Evolutionary conservation across 2,329 filamentous ascomycete genomes (phyloP).

Genomic region (Tolypocladium inflatum): DNA sequence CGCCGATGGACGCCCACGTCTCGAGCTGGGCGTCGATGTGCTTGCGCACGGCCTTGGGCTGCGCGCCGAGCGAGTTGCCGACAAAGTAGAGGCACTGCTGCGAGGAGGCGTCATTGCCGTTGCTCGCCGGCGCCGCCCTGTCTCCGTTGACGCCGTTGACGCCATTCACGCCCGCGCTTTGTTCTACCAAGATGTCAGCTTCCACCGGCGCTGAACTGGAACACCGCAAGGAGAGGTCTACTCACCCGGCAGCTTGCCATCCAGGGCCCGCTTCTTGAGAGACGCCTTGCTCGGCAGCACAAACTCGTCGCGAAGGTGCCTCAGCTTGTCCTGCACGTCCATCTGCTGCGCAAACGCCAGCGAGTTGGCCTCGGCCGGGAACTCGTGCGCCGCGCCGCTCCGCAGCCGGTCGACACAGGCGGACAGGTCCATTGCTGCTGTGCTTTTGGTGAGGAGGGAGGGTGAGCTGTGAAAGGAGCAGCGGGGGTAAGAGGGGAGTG

Average conservation of each 20-base stretch:
- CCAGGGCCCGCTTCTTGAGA: constrained; percentile 52
- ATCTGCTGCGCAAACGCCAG: constrained; percentile 40
- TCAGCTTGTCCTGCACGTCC: constrained; percentile 52
- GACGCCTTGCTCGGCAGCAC: constrained; percentile 67
- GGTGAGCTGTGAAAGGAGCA: not conserved
- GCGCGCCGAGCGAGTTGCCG: constrained; percentile 81
- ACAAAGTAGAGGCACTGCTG: constrained; percentile 63
- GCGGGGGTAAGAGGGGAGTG: not conserved
- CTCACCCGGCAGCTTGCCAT: constrained; percentile 31
- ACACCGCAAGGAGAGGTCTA: not conserved
- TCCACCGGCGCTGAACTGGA: no score
- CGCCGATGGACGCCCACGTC: constrained; percentile 77
- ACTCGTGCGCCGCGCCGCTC: constrained; percentile 29
- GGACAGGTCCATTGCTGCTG: constrained; percentile 26
- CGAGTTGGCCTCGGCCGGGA: constrained; percentile 37
- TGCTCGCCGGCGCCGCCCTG: constrained; percentile 1
- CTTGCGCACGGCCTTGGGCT: constrained; percentile 58
- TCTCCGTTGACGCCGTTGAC: constrained; percentile 8
- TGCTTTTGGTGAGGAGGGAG: not conserved
- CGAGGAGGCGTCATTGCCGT: constrained; percentile 13
- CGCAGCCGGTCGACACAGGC: constrained; percentile 29
- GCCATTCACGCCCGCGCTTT: constrained; percentile 4
- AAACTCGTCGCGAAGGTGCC: constrained; percentile 59
- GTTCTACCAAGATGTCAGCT: not conserved
- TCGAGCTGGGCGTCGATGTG: constrained; percentile 66